Conservation (phyloP, 1,284 basidiomycete genomes). For the Anthracocystis panici-leucophaei region DNA sequence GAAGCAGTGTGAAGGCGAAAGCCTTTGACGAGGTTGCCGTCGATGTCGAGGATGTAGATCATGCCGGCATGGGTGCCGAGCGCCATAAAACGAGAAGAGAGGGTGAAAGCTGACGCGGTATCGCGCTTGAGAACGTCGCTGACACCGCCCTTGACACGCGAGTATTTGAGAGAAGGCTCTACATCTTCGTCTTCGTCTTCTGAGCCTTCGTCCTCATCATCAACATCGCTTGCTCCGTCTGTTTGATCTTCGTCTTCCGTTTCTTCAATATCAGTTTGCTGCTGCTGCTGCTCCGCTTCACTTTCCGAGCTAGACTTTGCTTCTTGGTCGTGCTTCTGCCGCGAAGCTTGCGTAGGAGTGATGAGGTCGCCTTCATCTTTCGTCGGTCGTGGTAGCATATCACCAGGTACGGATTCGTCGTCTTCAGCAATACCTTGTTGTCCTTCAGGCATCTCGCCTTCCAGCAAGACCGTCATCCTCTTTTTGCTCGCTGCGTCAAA, state of each 20-base stretch:
- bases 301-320: not conserved
- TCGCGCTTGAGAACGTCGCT: conserved; percentile 88
- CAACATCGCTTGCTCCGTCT: conserved; percentile 15
- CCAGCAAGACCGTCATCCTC: conserved; percentile 58
- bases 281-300: not conserved
- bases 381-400: no score
- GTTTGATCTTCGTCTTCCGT: conserved; percentile 1
- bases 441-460: conserved; percentile 60
- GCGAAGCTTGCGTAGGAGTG: no score
- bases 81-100: conserved; percentile 76
- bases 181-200: conserved; percentile 45
- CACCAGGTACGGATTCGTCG: not conserved
- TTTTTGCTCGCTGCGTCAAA: conserved; percentile 29
- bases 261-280: not conserved
- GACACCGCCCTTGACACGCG: conserved; percentile 80
- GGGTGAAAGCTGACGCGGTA: conserved; percentile 72
- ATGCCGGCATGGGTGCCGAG: conserved; percentile 92
- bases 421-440: conserved; percentile 14
- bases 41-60: conserved; percentile 84
- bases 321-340: not conserved
- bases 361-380: not conserved
- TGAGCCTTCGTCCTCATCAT: conserved; percentile 39
- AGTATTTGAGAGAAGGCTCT: conserved; percentile 82
- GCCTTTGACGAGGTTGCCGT: conserved; percentile 86
- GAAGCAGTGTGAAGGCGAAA: conserved; percentile 93